Percentiles rank a stretch among this genome's conserved stretches.
Conservation (phyloP, 352 stramenopile species). For the Globisporangium carolinianum region DNA sequence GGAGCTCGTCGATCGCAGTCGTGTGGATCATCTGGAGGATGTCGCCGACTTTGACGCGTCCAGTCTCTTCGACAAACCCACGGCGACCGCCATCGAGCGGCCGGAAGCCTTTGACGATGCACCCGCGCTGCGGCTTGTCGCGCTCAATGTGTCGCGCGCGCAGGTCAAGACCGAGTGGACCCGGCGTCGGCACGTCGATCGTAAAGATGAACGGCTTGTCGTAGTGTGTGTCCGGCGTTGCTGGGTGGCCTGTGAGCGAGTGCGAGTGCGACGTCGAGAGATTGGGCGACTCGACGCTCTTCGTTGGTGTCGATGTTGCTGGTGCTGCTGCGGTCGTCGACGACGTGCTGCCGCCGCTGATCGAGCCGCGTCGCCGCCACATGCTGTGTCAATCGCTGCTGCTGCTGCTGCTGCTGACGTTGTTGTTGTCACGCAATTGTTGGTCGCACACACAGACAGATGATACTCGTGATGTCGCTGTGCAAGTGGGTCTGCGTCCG, state of each 20-base stretch:
- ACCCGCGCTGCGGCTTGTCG: constrained; percentile 64
- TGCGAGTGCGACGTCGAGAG: constrained; percentile 15
- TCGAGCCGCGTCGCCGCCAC: constrained; percentile 51
- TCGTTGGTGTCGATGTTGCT: neutral
- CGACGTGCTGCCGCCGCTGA: constrained; percentile 23
- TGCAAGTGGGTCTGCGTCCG: neutral
- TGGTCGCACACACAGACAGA: too few relatives aligned
- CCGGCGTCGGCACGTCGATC: constrained; percentile 61
- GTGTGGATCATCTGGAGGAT: constrained; percentile 78
- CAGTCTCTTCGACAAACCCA: constrained; percentile 71
- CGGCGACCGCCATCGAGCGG: constrained; percentile 35
- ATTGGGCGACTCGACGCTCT: constrained; percentile 10
- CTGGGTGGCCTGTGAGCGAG: constrained; percentile 31
- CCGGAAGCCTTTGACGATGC: constrained; percentile 75
- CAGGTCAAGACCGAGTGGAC: constrained; percentile 66
- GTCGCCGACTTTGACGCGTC: constrained; percentile 67
- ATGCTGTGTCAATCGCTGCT: constrained; percentile 12
- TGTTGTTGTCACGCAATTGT: neutral
- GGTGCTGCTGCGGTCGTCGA: constrained; percentile 4
- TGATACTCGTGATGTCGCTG: neutral
- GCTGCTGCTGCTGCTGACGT: neutral
- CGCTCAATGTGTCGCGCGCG: constrained; percentile 66
- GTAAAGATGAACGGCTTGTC: constrained; percentile 53
- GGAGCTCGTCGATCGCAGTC: constrained; percentile 71
- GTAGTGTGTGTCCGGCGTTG: constrained; percentile 32